A percentile compares a stretch with the other conserved stretches of the same genome.
Conservation (phyloP, 2,329 filamentous ascomycete species). For the Fusarium praegraminearum region DNA sequence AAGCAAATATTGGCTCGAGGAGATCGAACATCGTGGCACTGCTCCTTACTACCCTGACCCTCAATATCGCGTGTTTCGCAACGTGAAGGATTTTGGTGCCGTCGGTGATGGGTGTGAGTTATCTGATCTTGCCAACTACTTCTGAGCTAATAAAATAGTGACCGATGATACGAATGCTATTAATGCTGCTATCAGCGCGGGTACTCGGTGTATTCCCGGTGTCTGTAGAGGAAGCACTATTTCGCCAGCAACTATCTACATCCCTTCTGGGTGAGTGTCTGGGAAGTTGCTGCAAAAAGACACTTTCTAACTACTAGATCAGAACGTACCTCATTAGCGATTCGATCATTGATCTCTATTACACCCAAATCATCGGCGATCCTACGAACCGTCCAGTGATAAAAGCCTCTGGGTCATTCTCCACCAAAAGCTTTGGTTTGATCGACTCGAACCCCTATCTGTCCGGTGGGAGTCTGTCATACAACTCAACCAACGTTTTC, state of each 20-base stretch:
- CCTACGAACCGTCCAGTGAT: slow-evolving; percentile 68
- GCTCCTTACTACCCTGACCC: slow-evolving; percentile 49
- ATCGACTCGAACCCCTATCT: slow-evolving; percentile 63
- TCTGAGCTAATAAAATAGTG: slow-evolving; percentile 26
- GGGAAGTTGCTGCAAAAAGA: slow-evolving; percentile 31
- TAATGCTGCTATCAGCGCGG: slow-evolving; percentile 47
- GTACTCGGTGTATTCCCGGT: slow-evolving; percentile 41
- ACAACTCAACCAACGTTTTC: slow-evolving; percentile 69
- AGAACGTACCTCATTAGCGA: slow-evolving; percentile 76
- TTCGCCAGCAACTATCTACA: slow-evolving; percentile 55
- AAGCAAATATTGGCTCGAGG: slow-evolving; percentile 48
- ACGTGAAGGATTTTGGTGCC: slow-evolving; percentile 50
- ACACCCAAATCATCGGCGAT: slow-evolving; percentile 82
- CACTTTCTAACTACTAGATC: slow-evolving; percentile 2
- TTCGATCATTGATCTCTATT: slow-evolving; percentile 81
- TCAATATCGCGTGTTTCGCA: slow-evolving; percentile 49
- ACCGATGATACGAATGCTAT: slow-evolving; percentile 48
- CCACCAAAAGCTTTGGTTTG: slow-evolving; percentile 55
- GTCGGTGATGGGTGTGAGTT: slow-evolving; percentile 48
- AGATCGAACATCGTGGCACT: slow-evolving; percentile 45
- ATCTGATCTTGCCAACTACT: background rate
- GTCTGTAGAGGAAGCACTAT: slow-evolving; percentile 50
- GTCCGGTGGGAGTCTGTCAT: slow-evolving; percentile 56
- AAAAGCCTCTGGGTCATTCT: slow-evolving; percentile 64
- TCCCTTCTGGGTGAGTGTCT: slow-evolving; percentile 52